phyloP scores from a whole-genome alignment of 495 filamentous ascomycete genomes.

The Pyronema omphalodes region DNA sequence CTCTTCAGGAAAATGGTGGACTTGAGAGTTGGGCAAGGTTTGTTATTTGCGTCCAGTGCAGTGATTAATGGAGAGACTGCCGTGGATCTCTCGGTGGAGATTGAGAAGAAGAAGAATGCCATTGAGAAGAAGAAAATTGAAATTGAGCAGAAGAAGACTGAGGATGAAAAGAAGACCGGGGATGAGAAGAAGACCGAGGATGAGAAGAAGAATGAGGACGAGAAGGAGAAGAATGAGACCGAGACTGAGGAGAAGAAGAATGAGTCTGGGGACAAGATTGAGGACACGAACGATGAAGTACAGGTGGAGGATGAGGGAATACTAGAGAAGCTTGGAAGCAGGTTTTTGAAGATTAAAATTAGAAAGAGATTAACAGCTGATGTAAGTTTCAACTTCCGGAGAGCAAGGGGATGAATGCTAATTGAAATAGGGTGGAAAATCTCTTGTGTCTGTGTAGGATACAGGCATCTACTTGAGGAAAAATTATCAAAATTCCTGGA shows the following conservation, averaged over 20 bases:
- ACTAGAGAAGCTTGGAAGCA: constrained; percentile 1
- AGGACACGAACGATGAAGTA: not conserved
- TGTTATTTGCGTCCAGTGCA: constrained; percentile 20
- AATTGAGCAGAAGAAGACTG: too few species aligned
- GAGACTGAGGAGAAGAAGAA: not conserved
- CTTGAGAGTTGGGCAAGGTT: constrained; percentile 18
- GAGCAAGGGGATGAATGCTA: not conserved
- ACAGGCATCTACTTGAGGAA: too few species aligned
- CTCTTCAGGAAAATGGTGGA: constrained; percentile 17
- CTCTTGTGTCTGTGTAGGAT: not conserved
- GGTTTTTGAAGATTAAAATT: constrained; percentile 13
- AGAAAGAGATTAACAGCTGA: constrained; percentile 21
- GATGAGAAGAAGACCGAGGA: not conserved
- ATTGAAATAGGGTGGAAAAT: constrained; percentile 3
- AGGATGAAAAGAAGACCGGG: not conserved
- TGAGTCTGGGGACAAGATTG: not conserved
- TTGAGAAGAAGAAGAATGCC: not conserved
- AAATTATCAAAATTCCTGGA: too few species aligned
- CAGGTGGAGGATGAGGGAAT: not conserved
- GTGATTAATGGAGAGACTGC: not conserved
- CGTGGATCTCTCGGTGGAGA: too few species aligned
- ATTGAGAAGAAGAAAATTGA: not conserved
- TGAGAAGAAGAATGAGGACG: not conserved
- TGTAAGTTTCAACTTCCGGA: constrained; percentile 1
- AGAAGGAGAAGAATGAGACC: too few species aligned